Percentiles rank a stretch among this genome's conserved stretches.
phyloP scores from a whole-genome alignment of 768 basidiomycete genomes.

The Thelephora ganbajun region DNA sequence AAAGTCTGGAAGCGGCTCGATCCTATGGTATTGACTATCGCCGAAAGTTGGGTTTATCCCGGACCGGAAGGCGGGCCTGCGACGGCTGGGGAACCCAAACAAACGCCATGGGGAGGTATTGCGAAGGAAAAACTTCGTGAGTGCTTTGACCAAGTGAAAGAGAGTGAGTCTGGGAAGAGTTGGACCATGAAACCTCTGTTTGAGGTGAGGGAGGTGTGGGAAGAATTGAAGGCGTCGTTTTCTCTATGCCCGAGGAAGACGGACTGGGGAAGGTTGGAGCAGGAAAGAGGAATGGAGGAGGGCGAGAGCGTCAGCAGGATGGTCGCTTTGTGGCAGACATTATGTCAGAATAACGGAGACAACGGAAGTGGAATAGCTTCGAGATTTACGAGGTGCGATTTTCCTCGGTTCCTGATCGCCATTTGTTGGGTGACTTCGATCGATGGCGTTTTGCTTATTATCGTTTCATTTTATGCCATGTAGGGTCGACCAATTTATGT shows the following conservation, averaged over 20 bases:
- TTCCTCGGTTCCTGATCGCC: conserved; percentile 1
- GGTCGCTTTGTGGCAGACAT: conserved; percentile 42
- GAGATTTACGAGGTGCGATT: conserved; percentile 53
- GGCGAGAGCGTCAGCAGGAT: conserved; percentile 30
- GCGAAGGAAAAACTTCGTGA: conserved; percentile 14
- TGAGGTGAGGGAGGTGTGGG: conserved; percentile 33
- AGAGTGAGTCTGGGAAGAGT: conserved; percentile 33
- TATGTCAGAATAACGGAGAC: conserved; percentile 19
- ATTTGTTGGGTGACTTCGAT: not conserved
- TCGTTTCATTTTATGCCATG: conserved; percentile 1
- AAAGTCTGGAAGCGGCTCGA: conserved; percentile 76
- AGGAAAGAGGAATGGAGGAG: conserved; percentile 3
- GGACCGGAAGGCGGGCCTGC: conserved; percentile 18
- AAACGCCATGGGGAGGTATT: conserved; percentile 63
- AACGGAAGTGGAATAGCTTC: conserved; percentile 26
- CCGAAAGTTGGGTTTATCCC: conserved; percentile 57
- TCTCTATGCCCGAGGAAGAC: conserved; percentile 34
- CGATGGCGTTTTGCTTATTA: not conserved
- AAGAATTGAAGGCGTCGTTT: conserved; percentile 34
- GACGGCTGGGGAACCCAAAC: conserved; percentile 27
- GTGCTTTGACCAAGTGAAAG: conserved; percentile 22
- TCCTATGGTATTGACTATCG: conserved; percentile 33
- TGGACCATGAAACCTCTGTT: conserved; percentile 28
- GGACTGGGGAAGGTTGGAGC: conserved; percentile 12
- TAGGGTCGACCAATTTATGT: conserved; percentile 69